Evolutionary conservation across 257 asterid genomes (phyloP), one percentile per base, ranked within the genome.

Genomic region (Linaria vulgaris): DNA sequence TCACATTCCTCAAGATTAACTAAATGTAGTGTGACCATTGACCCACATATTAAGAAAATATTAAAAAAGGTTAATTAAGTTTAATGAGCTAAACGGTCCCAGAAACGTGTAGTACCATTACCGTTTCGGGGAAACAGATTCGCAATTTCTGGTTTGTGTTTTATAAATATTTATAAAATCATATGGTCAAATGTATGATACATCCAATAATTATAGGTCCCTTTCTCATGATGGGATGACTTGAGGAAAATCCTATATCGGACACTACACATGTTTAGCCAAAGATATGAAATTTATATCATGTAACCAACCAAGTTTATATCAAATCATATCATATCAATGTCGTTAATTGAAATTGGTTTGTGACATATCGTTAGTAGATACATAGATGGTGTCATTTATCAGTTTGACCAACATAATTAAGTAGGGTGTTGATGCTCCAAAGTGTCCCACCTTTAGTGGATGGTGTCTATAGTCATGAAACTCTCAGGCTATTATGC

Each of bases 251-350:
- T 70, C 63, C 70, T 23, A 48, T 30, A 31, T 20, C 60, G 73
- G 74, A 71, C 85, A 73, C 12, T 49, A 56, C 87, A 83, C 80
- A 74, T 79, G 85, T 44, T 52, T 50, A 78, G 90, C 71, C 59
- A 54, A 19, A 76, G 55, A 67, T 76, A 71, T 67, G 27, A 37
- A 21, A 63, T 30, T 71, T 44, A 30, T 16, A 71, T 62, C 77
- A 71, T 44, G 38, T 44, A 74, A 49, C 60, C 56, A 67, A 31
- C 80, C 62, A 55, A 62, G 50, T 31, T 61, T 25, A 60, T 34
- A 34, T 34, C 41, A 34, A 34, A 56, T 75, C 80, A 50, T 44
- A 56, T 75, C 76, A 61, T 22, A 25, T 56, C 46, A 30, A 8
- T 61, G 56, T 60, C 60, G 53, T 48, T 46, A 69, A 7, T 60